Percentiles rank a stretch among this genome's conserved stretches.
Evolutionary conservation across 768 basidiomycete genomes (phyloP).

Genomic region (Trametes gibbosa): DNA sequence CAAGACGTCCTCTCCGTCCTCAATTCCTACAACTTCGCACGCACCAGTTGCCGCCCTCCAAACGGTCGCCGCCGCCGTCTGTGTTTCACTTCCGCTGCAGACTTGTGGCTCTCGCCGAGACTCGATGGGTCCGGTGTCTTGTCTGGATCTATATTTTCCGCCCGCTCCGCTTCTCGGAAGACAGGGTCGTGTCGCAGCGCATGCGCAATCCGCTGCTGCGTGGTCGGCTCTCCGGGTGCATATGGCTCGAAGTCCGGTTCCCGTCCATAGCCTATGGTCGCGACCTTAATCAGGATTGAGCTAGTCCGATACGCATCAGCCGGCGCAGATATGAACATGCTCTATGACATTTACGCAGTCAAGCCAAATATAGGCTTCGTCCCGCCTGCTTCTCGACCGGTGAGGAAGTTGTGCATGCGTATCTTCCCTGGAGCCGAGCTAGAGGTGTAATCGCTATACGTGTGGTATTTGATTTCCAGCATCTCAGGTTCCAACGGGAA

Average conservation of each 20-base stretch:
- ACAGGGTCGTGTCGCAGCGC: constrained; percentile 34
- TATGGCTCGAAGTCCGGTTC: constrained; percentile 44
- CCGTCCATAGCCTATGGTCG: constrained; percentile 47
- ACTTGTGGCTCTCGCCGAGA: background rate
- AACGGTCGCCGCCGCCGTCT: background rate
- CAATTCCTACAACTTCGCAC: constrained; percentile 14
- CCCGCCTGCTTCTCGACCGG: constrained; percentile 80
- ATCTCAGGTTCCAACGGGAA: constrained; percentile 53
- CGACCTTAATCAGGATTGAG: constrained; percentile 50
- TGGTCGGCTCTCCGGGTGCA: constrained; percentile 42
- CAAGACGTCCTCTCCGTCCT: too few relatives aligned
- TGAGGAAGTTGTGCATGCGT: constrained; percentile 78
- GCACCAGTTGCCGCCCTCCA: background rate
- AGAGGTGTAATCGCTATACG: constrained; percentile 49
- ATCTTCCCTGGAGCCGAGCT: constrained; percentile 32
- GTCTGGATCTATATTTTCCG: constrained; percentile 29
- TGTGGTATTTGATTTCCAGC: constrained; percentile 63
- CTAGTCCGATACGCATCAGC: constrained; percentile 15
- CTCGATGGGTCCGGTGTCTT: constrained; percentile 18
- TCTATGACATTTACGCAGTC: constrained; percentile 57
- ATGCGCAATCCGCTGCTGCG: constrained; percentile 41
- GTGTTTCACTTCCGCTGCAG: constrained; percentile 1
- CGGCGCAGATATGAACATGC: too few relatives aligned
- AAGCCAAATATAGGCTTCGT: constrained; percentile 88
- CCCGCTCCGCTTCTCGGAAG: constrained; percentile 25